Evolutionary conservation across 768 basidiomycete genomes (phyloP).

Genomic region (Scleroderma citrinum): DNA sequence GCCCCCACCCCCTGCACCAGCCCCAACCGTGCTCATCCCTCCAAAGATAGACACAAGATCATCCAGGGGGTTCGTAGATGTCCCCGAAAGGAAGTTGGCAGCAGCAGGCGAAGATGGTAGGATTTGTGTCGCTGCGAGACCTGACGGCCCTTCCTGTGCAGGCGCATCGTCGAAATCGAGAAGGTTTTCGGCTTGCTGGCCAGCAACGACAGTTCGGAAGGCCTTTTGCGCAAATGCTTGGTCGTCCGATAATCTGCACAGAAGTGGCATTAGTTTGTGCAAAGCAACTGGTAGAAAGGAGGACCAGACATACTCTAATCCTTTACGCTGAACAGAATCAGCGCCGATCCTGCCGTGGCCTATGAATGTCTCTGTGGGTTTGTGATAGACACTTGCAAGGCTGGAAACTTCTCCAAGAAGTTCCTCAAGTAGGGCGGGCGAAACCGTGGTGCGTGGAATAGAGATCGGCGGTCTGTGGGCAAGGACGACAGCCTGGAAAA

Average conservation of each 20-base stretch:
- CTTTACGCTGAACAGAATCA: constrained; percentile 66
- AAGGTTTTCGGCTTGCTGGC: constrained; percentile 91
- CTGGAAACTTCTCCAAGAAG: constrained; percentile 84
- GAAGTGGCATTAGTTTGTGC: not conserved
- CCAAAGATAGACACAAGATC: constrained; percentile 94
- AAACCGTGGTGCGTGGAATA: constrained; percentile 85
- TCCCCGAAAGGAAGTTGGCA: constrained; percentile 67
- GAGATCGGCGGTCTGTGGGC: constrained; percentile 91
- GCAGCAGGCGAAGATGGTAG: constrained; percentile 68
- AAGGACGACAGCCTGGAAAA: constrained; percentile 70
- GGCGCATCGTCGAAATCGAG: constrained; percentile 87
- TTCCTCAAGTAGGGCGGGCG: constrained; percentile 84
- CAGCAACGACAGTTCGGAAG: constrained; percentile 84
- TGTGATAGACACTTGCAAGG: constrained; percentile 94
- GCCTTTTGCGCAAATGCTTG: constrained; percentile 73
- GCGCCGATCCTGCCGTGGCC: constrained; percentile 86
- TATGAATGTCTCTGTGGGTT: constrained; percentile 93
- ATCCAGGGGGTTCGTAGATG: constrained; percentile 85
- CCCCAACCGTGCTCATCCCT: constrained; percentile 31
- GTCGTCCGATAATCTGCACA: constrained; percentile 55
- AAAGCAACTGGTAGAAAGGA: not conserved
- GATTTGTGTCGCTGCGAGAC: constrained; percentile 72
- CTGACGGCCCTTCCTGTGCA: constrained; percentile 58
- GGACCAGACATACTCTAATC: constrained; percentile 43
- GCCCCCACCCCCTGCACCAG: constrained; percentile 3